Evolutionary conservation across 2,329 filamentous ascomycete species (phyloP).

Genomic region (Curvularia lunata): DNA sequence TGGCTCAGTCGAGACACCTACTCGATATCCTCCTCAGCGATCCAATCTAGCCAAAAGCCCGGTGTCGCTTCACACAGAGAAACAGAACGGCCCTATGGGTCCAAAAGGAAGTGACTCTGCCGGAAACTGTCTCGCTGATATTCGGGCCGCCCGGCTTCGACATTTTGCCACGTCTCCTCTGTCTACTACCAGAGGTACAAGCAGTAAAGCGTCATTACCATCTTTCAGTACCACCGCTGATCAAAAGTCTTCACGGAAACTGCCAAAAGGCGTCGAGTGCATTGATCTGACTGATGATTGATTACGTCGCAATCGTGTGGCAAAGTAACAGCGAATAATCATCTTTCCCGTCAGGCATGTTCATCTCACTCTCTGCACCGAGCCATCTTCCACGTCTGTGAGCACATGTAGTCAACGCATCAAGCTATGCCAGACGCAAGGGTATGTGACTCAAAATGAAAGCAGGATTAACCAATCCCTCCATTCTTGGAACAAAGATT

Average conservation of each 20-base stretch:
- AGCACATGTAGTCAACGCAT: no score
- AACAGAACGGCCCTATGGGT: neutral
- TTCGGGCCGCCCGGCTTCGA: conserved; percentile 24
- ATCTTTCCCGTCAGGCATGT: no score
- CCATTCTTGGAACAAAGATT: no score
- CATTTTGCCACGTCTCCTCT: conserved; percentile 11
- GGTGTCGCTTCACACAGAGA: neutral
- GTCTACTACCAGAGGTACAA: neutral
- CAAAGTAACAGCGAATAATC: no score
- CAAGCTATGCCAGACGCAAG: no score
- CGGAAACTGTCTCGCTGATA: conserved; percentile 2
- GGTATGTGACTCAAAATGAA: no score
- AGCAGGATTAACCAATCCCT: no score
- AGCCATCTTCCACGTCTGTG: no score
- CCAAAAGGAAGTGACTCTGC: neutral
- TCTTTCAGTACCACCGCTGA: neutral
- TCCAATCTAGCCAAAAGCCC: neutral
- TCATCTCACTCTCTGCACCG: no score
- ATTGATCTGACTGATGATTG: conserved; percentile 24
- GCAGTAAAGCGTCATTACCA: neutral
- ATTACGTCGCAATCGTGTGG: neutral
- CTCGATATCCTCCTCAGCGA: neutral
- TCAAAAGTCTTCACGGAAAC: neutral
- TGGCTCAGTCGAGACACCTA: neutral
- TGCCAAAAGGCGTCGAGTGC: conserved; percentile 11